Evolutionary conservation across 371 early-diverging fungal genomes (phyloP).

Genomic region (Mucor ambiguus): DNA sequence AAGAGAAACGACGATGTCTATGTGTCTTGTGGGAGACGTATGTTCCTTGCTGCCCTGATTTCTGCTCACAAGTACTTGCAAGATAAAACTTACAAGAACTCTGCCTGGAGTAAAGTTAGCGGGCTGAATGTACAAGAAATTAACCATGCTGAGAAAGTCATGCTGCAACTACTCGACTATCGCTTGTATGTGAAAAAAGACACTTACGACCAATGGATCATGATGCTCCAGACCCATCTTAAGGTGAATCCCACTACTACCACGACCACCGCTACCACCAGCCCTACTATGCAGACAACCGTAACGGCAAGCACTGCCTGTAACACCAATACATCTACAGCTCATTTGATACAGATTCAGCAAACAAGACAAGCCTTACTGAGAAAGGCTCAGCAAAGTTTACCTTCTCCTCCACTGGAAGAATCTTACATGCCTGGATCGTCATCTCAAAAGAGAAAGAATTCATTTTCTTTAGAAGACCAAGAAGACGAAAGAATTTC

Average conservation of each 20-base stretch:
- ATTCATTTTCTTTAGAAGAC: not conserved
- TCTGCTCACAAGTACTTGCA: conserved; percentile 77
- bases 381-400: conserved; percentile 21
- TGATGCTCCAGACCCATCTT: conserved; percentile 38
- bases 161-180: conserved; percentile 72
- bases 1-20: conserved; percentile 26
- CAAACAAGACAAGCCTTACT: not conserved
- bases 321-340: not conserved
- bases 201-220: conserved; percentile 51
- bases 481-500: conserved; percentile 4
- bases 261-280: not conserved
- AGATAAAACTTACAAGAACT: conserved; percentile 76
- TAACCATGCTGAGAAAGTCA: conserved; percentile 69
- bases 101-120: conserved; percentile 78
- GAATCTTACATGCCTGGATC: conserved; percentile 14
- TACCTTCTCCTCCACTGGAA: conserved; percentile 30
- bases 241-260: conserved; percentile 13
- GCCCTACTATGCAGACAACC: not conserved
- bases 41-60: conserved; percentile 78
- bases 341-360: not conserved
- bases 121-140: conserved; percentile 69
- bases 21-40: conserved; percentile 67
- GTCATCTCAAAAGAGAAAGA: conserved; percentile 17
- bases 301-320: not conserved
- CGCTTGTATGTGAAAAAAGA: conserved; percentile 65